Conservation (phyloP, 2,329 filamentous ascomycete genomes). For the Blastomyces percursus region DNA sequence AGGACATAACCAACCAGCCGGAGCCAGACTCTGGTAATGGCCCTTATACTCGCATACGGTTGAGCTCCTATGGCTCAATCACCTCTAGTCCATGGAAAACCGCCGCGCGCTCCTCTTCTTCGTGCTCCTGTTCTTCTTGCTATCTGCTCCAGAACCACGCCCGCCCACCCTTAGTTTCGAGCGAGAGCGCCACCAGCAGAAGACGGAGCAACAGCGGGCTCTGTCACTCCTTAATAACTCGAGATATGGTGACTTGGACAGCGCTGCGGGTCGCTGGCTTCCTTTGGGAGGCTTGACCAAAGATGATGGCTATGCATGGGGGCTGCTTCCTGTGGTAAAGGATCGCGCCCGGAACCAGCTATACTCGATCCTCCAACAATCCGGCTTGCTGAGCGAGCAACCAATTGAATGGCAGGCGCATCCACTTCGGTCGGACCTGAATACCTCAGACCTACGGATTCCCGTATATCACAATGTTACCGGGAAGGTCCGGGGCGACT, state of each 20-base stretch:
- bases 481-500: conserved; percentile 64
- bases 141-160: conserved; percentile 40
- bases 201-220: conserved; percentile 42
- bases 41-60: conserved; percentile 6
- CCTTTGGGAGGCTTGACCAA: conserved; percentile 69
- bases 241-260: conserved; percentile 43
- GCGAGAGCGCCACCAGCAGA: conserved; percentile 35
- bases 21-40: conserved; percentile 10
- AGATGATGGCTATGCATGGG: conserved; percentile 68
- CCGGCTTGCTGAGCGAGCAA: conserved; percentile 23
- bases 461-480: conserved; percentile 69
- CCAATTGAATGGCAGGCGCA: conserved; percentile 19
- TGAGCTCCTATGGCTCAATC: conserved; percentile 12
- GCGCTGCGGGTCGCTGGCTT: conserved; percentile 40
- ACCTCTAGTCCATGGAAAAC: conserved; percentile 34
- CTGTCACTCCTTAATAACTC: conserved; percentile 42
- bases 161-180: conserved; percentile 31
- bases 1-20: not conserved
- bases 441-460: conserved; percentile 33
- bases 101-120: conserved; percentile 41
- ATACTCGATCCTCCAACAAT: conserved; percentile 23
- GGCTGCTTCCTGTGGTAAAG: conserved; percentile 56
- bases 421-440: conserved; percentile 18
- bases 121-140: conserved; percentile 43
- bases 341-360: conserved; percentile 51